Base-by-base conservation (phyloP, 306 rosid genomes). In the Arachis hypogaea region DNA sequence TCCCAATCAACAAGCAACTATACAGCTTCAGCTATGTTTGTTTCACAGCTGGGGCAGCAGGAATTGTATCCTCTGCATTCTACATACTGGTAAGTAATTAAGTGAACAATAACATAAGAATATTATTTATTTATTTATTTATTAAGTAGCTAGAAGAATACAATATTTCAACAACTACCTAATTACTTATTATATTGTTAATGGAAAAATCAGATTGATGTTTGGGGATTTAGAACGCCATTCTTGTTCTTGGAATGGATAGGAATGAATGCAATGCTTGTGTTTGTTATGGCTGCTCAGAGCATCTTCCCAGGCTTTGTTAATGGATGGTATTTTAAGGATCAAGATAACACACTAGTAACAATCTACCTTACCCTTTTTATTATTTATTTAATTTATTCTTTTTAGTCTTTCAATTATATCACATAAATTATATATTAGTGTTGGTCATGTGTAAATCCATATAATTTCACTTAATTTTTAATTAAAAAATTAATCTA, bases 221-320 rank as follows among this genome's bases (percentile, higher is more conserved):
- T 90, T 14, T 88, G 88, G 88, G 93, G 89, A 3, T 59, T 79
- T 70, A 78, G 89, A 47, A 84, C 60, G 12, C 91, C 91, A 33
- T 88, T 90, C 71, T 75, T 90, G 40, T 83, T 86, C 73, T 73
- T 90, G 58, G 93, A 90, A 68, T 90, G 93, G 96, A 88, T 90
- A 29, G 96, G 96, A 79, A 88, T 86, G 93, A 90, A 90, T 52
- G 93, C 91, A 47, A 88, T 88, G 96, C 87, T 88, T 7, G 93
- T 90, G 79, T 90, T 82, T 81, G 91, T 86, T 68, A 61, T 90
- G 89, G 93, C 83, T 6, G 93, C 91, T 8, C 89, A 90, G 28
- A 89, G 89, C 36, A 88, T 90, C 66, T 80, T 90, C 50, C 91
- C 88, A 11, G 93, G 86, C 49, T 88, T 88, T 62, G 74, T 90